Evolutionary conservation across 768 basidiomycete genomes (phyloP).

Genomic region (Boletus rubescentipes): DNA sequence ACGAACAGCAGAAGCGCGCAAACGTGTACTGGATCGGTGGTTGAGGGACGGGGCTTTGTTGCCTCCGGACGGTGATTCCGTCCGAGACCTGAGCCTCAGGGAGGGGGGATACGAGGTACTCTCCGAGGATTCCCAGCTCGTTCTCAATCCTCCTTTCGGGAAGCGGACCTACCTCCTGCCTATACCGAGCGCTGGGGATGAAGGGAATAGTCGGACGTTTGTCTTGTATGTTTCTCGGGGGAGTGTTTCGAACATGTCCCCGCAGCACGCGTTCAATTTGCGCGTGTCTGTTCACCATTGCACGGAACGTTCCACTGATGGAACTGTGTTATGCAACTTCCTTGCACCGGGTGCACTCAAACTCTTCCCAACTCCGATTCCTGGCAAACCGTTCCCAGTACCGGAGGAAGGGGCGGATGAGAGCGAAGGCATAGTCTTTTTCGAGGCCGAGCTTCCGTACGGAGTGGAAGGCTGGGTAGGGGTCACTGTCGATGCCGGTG

Average conservation of each 20-base stretch:
- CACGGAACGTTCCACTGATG: constrained; percentile 18
- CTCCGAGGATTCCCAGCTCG: constrained; percentile 37
- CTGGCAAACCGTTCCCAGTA: constrained; percentile 56
- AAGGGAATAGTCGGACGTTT: constrained; percentile 34
- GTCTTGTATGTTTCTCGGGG: constrained; percentile 64
- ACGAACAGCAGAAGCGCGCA: constrained; percentile 24
- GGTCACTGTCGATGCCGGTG: constrained; percentile 47
- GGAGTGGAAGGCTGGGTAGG: constrained; percentile 45
- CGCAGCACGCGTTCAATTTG: constrained; percentile 47
- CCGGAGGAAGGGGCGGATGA: constrained; percentile 72
- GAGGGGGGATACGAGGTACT: constrained; percentile 37
- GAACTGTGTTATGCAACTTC: constrained; percentile 35
- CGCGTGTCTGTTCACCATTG: constrained; percentile 51
- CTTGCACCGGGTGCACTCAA: constrained; percentile 50
- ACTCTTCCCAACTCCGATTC: constrained; percentile 61
- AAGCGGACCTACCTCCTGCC: constrained; percentile 55
- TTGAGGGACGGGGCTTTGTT: constrained; percentile 58
- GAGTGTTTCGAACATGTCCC: constrained; percentile 47
- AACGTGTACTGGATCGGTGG: constrained; percentile 58
- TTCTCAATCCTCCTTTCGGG: constrained; percentile 43
- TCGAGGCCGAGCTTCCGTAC: constrained; percentile 46
- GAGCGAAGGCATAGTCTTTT: constrained; percentile 70
- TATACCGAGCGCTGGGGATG: constrained; percentile 3
- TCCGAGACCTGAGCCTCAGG: constrained; percentile 8
- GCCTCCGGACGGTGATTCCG: constrained; percentile 27